Evolutionary conservation across 257 asterid genomes (phyloP).

Genomic region (Salvia rosmarinus): DNA sequence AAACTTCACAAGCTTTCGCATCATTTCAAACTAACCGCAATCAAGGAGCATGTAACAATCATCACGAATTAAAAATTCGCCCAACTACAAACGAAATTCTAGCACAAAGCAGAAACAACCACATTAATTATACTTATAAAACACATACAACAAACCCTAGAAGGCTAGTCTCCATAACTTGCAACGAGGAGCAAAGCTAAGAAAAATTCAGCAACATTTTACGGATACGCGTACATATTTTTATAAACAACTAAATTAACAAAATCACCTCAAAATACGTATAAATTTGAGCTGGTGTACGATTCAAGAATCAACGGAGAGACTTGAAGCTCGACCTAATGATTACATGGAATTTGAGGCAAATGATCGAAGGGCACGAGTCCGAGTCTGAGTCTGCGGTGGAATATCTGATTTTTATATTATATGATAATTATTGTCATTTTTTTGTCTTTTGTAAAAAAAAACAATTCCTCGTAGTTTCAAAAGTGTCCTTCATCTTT

Average conservation of each 20-base stretch:
- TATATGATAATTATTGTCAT: background rate
- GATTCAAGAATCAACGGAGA: slow-evolving; percentile 42
- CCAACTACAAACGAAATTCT: background rate
- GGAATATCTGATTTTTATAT: slow-evolving; percentile 30
- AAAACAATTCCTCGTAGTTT: background rate
- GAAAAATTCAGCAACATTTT: background rate
- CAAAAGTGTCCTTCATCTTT: slow-evolving; percentile 24
- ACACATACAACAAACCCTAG: slow-evolving; percentile 18
- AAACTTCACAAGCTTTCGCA: slow-evolving; percentile 6
- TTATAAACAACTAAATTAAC: slow-evolving; percentile 16
- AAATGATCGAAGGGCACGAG: slow-evolving; percentile 36
- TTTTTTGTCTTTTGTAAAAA: slow-evolving; percentile 24
- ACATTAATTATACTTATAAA: background rate
- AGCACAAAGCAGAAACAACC: slow-evolving; percentile 15
- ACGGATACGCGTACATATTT: background rate
- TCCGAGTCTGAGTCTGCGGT: slow-evolving; percentile 34
- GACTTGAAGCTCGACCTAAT: slow-evolving; percentile 22
- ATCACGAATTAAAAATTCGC: slow-evolving; percentile 6
- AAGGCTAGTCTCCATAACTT: slow-evolving; percentile 12
- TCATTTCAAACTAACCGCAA: slow-evolving; percentile 26
- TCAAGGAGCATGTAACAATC: slow-evolving; percentile 17
- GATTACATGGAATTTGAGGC: slow-evolving; percentile 37
- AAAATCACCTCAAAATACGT: slow-evolving; percentile 31
- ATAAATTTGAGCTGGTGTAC: slow-evolving; percentile 26
- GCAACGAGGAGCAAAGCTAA: slow-evolving; percentile 9